Base-by-base conservation (phyloP, 192 early-diverging fungal species). In the Podochytrium sp. region DNA sequence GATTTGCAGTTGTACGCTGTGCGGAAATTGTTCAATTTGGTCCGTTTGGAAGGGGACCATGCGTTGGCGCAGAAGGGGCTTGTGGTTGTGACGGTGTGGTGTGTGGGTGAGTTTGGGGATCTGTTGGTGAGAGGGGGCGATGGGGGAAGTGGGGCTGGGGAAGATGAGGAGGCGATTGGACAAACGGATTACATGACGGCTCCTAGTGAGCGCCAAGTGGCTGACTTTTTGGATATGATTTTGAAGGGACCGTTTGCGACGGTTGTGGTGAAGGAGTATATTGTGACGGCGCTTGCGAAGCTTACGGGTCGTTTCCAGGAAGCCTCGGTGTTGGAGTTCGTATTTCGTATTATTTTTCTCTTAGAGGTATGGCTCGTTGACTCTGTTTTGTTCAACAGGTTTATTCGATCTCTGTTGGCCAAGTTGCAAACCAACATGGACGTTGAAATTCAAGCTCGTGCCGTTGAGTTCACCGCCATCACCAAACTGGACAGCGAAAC, bases 51-150 rank as follows among this genome's bases (percentile, higher is more conserved):
- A 79, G 83, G 85, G 61, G 94, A 94, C 59, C 89, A 87, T 74
- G 86, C 88, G 35, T 59, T 80, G 25, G 76, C 84, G 51, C 90
- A 97, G 83, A 94, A 96, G 75, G 93, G 92, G 7, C 87, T 98
- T 61, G 90, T 96, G 25, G 84, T 96, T 73, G 93, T 93, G 30
- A 92, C 90, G 41, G 86, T 93, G 3, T 99, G 98, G 98, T 87
- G 91, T 57, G 90, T 98, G 78, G 98, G 98, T 52, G 98, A 99
- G 80, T 98, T 92, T 78, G 98, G 95, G 35, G 97, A 99, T 76
- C 77, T 95, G 10, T 86, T 99, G 27, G 89, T 95, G 1, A 35
- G 69, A 30, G 66, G 66, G 1, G 64, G 55, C 32, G 53, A 40
- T 18, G 52, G 25, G 5, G 57, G 47, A 3, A 59, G 12, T 14